These are phyloP conservation scores for Calonectria fujianensis DNA, from an alignment of 2,329 filamentous ascomycete species.

Conservation along the genomic window DNA sequence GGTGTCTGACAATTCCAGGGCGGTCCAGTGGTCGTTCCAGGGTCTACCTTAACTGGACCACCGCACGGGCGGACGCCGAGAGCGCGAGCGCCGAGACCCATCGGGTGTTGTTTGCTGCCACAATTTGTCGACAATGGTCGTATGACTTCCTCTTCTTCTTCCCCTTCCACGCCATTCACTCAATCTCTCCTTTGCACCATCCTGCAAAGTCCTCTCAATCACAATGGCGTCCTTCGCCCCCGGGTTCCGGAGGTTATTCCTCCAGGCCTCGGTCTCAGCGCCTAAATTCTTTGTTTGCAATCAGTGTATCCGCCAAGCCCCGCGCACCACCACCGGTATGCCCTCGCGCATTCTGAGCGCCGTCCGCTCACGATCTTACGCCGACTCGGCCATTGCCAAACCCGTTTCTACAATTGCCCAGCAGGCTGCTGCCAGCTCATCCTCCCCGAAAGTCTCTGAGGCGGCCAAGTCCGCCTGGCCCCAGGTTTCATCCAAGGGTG, in stretches of 20 bases:
- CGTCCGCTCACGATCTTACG: slow-evolving; percentile 63
- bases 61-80: slow-evolving; percentile 27
- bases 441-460: slow-evolving; percentile 47
- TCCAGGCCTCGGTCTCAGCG: slow-evolving; percentile 57
- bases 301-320: slow-evolving; percentile 66
- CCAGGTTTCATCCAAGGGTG: slow-evolving; percentile 82
- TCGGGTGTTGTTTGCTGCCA: slow-evolving; percentile 29
- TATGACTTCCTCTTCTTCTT: slow-evolving; percentile 34
- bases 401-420: slow-evolving; percentile 55
- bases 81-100: slow-evolving; percentile 43
- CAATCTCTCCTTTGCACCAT: slow-evolving; percentile 41
- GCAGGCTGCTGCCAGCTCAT: slow-evolving; percentile 51
- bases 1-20: slow-evolving; percentile 46
- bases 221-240: slow-evolving; percentile 65
- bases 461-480: slow-evolving; percentile 67
- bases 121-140: slow-evolving; percentile 37
- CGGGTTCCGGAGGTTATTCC: slow-evolving; percentile 63
- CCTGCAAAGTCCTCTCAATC: slow-evolving; percentile 28
- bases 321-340: slow-evolving; percentile 52
- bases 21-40: slow-evolving; percentile 29
- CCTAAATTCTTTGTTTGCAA: slow-evolving; percentile 68
- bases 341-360: slow-evolving; percentile 64
- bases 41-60: slow-evolving; percentile 19
- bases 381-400: slow-evolving; percentile 57
- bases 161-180: slow-evolving; percentile 26